Evolutionary conservation across 192 early-diverging fungal species (phyloP), one percentile per base, ranked within the genome.

Genomic region (Linnemannia schmuckeri): DNA sequence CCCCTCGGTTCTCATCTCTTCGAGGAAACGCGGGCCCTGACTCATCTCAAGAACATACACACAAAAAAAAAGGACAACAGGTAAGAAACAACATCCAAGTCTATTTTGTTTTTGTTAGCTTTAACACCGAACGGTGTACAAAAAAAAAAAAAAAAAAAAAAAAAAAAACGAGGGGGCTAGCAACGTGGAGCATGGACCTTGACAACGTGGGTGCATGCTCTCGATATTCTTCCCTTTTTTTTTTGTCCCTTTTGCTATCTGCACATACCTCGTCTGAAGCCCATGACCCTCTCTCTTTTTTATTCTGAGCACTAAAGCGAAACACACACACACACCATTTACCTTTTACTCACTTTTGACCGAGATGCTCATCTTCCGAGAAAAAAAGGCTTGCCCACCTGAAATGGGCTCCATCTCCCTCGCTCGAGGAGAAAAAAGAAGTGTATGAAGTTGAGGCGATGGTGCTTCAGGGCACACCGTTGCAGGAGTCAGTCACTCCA

Each of bases 171-270:
- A 38, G 46, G 33, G 74, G 24, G 33, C 33, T 7, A 35, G 35
- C 33, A 66, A 73, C 71, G 71, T 72, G 71, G 78, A 52, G 69
- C 61, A 66, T 38, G 77, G 69, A 54, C 70, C 77, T 69, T 78
- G 77, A 49, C 77, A 72, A 80, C 15, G 40, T 24, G 52, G 72
- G 71, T 73, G 30, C 72, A 55, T 80, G 71, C 71, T 52, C 69
- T 78, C 61, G 61, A 33, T 66, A 61, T 27, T 61, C 55, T 66
- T 66, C 44, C 44, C 44, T 15, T 46, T 46, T 44, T 46, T 44
- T 46, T 46, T 46, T 46, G 44, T 66, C 24, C 27, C 49, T 27
- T 12, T 66, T 27, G 30, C 30, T 15, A 30, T 33, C 61, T 66
- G 49, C 77, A 72, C 42, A 69, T 47, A 68, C 75, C 41, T 41